Base-by-base conservation (phyloP, 176 grass and related monocot genomes). In the Carex parvula region DNA sequence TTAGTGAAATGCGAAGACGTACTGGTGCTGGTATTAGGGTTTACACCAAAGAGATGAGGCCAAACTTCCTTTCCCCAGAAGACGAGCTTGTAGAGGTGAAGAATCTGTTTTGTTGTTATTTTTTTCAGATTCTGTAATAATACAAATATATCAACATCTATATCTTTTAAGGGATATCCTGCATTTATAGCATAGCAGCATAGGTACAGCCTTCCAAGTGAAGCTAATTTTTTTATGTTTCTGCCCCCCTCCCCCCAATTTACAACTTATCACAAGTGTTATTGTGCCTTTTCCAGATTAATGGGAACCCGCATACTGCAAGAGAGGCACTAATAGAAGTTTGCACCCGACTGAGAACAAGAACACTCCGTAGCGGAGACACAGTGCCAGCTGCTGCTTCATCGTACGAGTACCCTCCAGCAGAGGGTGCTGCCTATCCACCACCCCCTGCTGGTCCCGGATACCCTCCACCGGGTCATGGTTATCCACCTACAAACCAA, bases 51-150 rank as follows among this genome's bases (percentile, higher is more conserved):
- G 93, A 92, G 48, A 90, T 93, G 84, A 94, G 93, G 87, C 96
- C 91, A 13, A 90, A 95, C 75, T 99, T 90, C 83, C 89, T 94
- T 82, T 89, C 93, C 65, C 82, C 89, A 63, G 88, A 99, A 71
- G 91, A 95, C 15, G 96, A 99, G 78, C 93, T 99, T 83, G 96
- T 95, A 72, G 91, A 99, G 93, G 93, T 99, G 87, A 89, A 67
- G 73, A 84, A 87, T 81, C 72, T 60, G 0, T 81, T 60, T 64
- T 81, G 48, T 85, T 81, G 30, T 48, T 48, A 48, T 84, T 76
- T 79, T 85, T 84, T 69, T 90, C 82, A 61, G 85, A 75, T 85
- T 67, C 75, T 89, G 52, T 85, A 70, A 88, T 75, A 15, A 18
- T 72, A 11, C 32, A 56, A 74, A 22, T 26, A 22, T 74, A 10